Evolutionary conservation across 208 protist genomes (phyloP).

Genomic region (Crithidia brevicula): DNA sequence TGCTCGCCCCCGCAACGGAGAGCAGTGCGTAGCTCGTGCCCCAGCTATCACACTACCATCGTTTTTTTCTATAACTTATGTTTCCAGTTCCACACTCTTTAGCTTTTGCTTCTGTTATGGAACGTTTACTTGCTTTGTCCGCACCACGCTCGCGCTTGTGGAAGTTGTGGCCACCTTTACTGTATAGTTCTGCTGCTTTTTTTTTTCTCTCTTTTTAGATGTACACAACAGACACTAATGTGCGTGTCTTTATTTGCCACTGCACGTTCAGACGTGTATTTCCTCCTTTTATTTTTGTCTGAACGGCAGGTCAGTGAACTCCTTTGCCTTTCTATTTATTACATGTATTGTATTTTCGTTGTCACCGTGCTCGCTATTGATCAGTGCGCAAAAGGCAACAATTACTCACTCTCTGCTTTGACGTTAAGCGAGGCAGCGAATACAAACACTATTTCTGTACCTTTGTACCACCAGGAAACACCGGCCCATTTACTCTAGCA

Average conservation of each 20-base stretch:
- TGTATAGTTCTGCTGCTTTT: background rate
- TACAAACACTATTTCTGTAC: background rate
- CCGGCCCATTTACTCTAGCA: no score
- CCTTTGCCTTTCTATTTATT: background rate
- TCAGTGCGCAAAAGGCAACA: no score
- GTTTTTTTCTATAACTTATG: background rate
- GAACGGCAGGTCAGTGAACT: no score
- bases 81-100: background rate
- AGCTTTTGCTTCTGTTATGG: slow-evolving; percentile 2
- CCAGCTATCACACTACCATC: no score
- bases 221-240: no score
- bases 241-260: no score
- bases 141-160: slow-evolving; percentile 1
- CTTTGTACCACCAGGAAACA: no score
- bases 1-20: background rate
- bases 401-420: background rate
- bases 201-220: slow-evolving; percentile 1
- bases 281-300: slow-evolving; percentile 7
- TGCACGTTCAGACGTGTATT: no score
- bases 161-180: background rate
- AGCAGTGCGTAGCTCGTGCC: background rate
- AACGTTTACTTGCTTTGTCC: slow-evolving; percentile 15
- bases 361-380: no score
- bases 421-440: background rate
- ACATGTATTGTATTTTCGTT: no score